Conservation (phyloP, 139 green algal genomes). For the Micromonas pusilla region DNA sequence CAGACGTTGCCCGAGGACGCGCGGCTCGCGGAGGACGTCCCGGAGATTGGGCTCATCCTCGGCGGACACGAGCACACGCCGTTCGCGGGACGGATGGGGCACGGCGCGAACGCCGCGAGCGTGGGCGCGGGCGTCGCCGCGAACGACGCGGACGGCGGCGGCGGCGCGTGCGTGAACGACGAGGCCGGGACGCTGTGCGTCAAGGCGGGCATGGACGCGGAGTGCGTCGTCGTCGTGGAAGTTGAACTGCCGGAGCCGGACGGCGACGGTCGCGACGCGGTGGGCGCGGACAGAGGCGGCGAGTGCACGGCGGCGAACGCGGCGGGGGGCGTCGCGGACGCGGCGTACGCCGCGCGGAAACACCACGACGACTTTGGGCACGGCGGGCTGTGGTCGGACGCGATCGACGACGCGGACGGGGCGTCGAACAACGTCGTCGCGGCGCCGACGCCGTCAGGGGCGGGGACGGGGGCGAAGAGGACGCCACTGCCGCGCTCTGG, state of each 20-base stretch:
- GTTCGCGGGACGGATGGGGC: neutral
- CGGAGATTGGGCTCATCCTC: constrained; percentile 9
- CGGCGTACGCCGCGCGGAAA: neutral
- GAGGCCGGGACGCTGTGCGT: constrained; percentile 15
- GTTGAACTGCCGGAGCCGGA: neutral
- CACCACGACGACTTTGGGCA: neutral
- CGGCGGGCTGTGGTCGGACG: neutral
- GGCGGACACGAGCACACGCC: constrained; percentile 23
- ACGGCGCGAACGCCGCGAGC: neutral
- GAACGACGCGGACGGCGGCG: neutral
- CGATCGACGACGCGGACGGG: too few relatives aligned
- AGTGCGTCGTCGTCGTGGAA: constrained; percentile 10
- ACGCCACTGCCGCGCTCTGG: too few relatives aligned
- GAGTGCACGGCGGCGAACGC: neutral
- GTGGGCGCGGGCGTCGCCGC: neutral
- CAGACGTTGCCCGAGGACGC: constrained; percentile 21
- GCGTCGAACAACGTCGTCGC: neutral
- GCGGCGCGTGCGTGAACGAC: neutral
- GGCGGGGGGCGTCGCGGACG: too few relatives aligned
- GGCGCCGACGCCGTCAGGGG: too few relatives aligned
- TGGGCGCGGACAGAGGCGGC: neutral
- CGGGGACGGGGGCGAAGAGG: neutral
- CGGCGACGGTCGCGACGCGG: neutral
- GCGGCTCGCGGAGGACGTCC: neutral
- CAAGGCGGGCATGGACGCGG: constrained; percentile 19